phyloP scores from a whole-genome alignment of 163 green algal genomes.

The Scenedesmus sp. region DNA sequence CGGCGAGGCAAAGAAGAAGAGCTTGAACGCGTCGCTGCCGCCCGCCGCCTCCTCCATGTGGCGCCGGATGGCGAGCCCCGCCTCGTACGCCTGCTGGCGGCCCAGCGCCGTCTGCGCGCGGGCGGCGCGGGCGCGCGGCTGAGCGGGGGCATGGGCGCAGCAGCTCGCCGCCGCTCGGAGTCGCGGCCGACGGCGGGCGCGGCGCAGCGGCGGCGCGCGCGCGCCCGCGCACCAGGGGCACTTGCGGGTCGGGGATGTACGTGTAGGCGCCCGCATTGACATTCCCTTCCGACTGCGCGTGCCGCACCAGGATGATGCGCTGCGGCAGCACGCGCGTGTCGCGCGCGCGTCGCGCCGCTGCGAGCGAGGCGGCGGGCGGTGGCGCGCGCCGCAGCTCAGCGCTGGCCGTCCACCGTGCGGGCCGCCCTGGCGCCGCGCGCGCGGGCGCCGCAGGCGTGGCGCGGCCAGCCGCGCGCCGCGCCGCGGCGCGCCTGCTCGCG shows the following conservation, averaged over 20 bases:
- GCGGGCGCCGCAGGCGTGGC: no score
- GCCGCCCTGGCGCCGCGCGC: no score
- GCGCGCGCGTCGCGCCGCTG: conserved; percentile 80
- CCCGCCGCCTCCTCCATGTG: conserved; percentile 48
- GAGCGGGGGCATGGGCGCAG: no score
- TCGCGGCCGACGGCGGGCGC: no score
- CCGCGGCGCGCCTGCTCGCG: conserved; percentile 62
- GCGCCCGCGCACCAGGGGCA: conserved; percentile 79
- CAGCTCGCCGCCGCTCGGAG: no score
- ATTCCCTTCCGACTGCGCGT: conserved; percentile 93
- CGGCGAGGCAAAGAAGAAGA: conserved; percentile 95
- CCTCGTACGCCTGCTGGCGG: conserved; percentile 49
- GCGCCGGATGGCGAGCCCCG: conserved; percentile 59
- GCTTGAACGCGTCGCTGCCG: conserved; percentile 57
- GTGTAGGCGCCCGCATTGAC: conserved; percentile 90
- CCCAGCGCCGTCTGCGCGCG: conserved; percentile 60
- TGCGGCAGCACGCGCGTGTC: conserved; percentile 85
- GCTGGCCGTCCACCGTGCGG: no score
- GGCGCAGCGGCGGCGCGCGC: no score
- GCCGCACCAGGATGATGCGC: conserved; percentile 95
- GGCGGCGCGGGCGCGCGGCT: no score
- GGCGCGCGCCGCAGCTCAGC: no score
- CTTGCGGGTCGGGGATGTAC: conserved; percentile 86
- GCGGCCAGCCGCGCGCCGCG: background rate
- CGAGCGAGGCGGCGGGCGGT: no score